Base-by-base conservation (phyloP, 805 yeast species). In the Kodamaea kakaduensis region DNA sequence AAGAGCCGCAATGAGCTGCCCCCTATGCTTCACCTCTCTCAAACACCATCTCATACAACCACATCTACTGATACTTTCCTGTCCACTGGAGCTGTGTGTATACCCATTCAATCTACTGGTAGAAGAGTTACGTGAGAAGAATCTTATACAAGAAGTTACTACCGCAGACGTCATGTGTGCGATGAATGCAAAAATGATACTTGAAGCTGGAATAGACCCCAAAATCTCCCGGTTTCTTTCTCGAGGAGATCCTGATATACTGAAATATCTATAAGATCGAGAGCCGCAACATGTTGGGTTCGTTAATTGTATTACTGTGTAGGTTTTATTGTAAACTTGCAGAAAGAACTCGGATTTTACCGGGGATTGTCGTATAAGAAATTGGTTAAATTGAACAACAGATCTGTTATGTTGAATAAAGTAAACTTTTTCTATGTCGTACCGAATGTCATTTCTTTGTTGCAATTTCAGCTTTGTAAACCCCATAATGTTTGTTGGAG, bases 91-190 rank as follows among this genome's bases (percentile, higher is more conserved):
- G 31, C 17, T 27, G 3, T 61, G 67, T 32, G 48, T 61, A 1
- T 61, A 46, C 40, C 67, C 67, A 5, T 59, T 61, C 42, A 58
- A 61, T 31, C 33, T 61, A 39, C 35, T 55, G 22, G 48, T 55
- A 38, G 44, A 44, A n/a, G 56, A 61, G 39, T 37, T 61, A 8
- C 53, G 56, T 23, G 47, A 46, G 30, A 41, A 44, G 36, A 50
- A 51, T 27, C 39, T 59, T 32, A 32, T 57, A 9, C 36, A 46
- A 8, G 46, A 46, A 25, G 51, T 54, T 8, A 44, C 41, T 10
- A 49, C 52, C 16, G 30, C 31, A 9, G 56, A 57, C 17, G 52
- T 61, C 22, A 53, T 60, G 59, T 32, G 30, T 15, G 41, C 38
- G 16, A 54, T 59, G 60, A 37, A 43, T 32, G 32, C 33, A 9